Base-by-base conservation (phyloP, 768 basidiomycete genomes). In the Calocera cornea region DNA sequence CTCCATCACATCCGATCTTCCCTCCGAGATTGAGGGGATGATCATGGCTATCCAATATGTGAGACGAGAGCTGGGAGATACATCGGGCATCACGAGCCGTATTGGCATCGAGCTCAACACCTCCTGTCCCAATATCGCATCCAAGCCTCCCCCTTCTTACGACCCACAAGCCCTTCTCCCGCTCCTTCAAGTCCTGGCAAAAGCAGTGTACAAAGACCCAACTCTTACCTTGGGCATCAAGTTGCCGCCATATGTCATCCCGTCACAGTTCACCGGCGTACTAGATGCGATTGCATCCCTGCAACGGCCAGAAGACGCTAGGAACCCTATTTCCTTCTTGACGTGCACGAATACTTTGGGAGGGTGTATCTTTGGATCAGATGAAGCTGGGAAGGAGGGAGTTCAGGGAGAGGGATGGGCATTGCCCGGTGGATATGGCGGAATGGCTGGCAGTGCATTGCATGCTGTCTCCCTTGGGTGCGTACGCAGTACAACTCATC, bases 281-380 rank as follows among this genome's bases (percentile, higher is more conserved):
- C 69, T 89, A 24, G 74, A 78, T 12, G 76, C 75, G 38, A 10
- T 7, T 1, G 16, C 10, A 16, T 2, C 2, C 63, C 67, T 14
- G 72, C 66, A 16, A 66, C 66, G 47, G 70, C 73, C 27, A 29
- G 41, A 49, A 64, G 38, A 29, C 24, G 41, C 47, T 0, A 12
- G 41, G 14, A 81, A 81, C 68, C 83, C 87, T 5, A 80, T 92
- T 69, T 81, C 88, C 12, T 93, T 90, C 76, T 73, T 92, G 72
- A 88, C 88, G 14, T 86, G 87, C 72, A 90, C 87, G 29, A 92
- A 92, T 73, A 92, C 90, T 1, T 80, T 93, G 19, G 90, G 90
- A 29, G 85, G 83, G 67, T 80, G 84, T 34, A 76, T 92, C 64
- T 76, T 87, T 38, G 88, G 88, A 71, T 71, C 79, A 1, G 84